Conservation (phyloP, 176 grass and related monocot species). For the Lolium perenne region DNA sequence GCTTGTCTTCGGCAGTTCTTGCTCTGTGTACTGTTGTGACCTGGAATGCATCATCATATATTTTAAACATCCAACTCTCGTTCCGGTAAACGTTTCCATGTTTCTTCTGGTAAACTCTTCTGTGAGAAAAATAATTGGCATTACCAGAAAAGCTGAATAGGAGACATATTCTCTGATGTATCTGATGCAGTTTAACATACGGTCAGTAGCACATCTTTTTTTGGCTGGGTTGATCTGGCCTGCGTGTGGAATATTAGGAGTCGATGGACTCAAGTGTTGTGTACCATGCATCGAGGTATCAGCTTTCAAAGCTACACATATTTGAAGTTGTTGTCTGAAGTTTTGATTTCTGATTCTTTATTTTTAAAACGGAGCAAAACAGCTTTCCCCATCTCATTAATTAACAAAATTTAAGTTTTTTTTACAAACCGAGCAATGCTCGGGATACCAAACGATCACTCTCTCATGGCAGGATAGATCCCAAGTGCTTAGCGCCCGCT, state of each 20-base stretch:
- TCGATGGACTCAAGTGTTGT: not conserved
- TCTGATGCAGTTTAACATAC: too few species aligned
- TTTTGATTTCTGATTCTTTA: slow-evolving; percentile 42
- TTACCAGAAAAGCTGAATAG: too few species aligned
- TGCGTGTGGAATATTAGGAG: slow-evolving; percentile 10
- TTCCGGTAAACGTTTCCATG: not conserved
- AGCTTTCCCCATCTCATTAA: too few species aligned
- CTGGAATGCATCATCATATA: slow-evolving; percentile 37
- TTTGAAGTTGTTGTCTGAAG: slow-evolving; percentile 36
- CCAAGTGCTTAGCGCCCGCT: too few species aligned
- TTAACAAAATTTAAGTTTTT: too few species aligned
- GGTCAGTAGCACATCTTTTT: too few species aligned
- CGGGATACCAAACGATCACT: too few species aligned
- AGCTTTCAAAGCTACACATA: slow-evolving; percentile 30
- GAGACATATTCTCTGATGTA: too few species aligned
- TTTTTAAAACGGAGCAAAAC: too few species aligned
- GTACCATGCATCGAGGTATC: slow-evolving; percentile 27
- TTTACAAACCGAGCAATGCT: too few species aligned
- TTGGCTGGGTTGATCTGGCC: not conserved
- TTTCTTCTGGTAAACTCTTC: not conserved
- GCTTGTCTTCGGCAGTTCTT: slow-evolving; percentile 15
- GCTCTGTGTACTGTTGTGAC: slow-evolving; percentile 24
- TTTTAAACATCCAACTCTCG: not conserved
- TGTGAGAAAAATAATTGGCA: too few species aligned
- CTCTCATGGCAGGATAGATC: too few species aligned